Evolutionary conservation across 208 protist genomes (phyloP).

Genomic region (Borovskyia barvae): DNA sequence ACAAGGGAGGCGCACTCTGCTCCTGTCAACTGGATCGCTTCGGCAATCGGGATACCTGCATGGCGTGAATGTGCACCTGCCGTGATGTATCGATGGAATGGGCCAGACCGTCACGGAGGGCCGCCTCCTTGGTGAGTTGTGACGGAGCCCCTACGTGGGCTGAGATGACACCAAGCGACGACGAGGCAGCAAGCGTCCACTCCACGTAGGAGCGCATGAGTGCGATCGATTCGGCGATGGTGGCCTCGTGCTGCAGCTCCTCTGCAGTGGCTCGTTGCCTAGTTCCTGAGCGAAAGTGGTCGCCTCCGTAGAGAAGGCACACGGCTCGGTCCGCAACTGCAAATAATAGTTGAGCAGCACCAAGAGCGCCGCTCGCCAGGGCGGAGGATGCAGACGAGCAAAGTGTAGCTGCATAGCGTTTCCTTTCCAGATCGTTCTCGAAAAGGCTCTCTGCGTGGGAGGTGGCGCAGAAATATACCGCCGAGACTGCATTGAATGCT

Average conservation of each 20-base stretch:
- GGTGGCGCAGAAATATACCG: constrained; percentile 22
- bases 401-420: constrained; percentile 43
- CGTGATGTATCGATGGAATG: constrained; percentile 66
- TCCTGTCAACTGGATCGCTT: constrained; percentile 8
- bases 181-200: constrained; percentile 56
- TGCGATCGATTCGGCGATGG: constrained; percentile 28
- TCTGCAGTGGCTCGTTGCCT: constrained; percentile 5
- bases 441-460: background rate
- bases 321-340: constrained; percentile 52
- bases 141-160: constrained; percentile 58
- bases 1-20: background rate
- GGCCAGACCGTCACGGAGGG: constrained; percentile 50
- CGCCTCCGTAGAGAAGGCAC: constrained; percentile 33
- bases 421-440: constrained; percentile 16
- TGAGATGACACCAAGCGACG: constrained; percentile 62
- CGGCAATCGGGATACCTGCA: constrained; percentile 25
- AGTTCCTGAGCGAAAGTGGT: background rate
- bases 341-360: constrained; percentile 47
- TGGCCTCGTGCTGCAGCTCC: constrained; percentile 18
- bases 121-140: constrained; percentile 67
- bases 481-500: constrained; percentile 11
- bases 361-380: constrained; percentile 56
- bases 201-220: constrained; percentile 56
- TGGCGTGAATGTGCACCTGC: constrained; percentile 60
- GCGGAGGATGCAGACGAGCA: constrained; percentile 36